Percentiles rank a stretch among this genome's conserved stretches.
Conservation (phyloP, 345 rosid genomes). For the Citrus inodora region DNA sequence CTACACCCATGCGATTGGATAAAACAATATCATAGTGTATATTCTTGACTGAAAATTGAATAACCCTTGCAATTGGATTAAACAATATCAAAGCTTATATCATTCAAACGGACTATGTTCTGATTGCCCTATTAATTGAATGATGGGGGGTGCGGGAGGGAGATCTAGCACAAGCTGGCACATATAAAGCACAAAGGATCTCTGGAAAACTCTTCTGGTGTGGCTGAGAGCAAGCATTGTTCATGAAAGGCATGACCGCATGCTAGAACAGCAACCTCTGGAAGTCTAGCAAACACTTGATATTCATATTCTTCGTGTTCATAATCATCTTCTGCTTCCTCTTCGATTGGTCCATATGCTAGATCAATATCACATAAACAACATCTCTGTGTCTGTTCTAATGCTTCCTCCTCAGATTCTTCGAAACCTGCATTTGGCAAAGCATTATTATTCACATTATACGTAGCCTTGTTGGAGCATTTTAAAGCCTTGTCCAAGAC, state of each 20-base stretch:
- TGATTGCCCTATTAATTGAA: neutral
- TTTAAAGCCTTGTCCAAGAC: neutral
- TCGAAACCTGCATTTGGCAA: neutral
- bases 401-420: neutral
- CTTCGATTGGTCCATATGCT: neutral
- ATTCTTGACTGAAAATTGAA: neutral
- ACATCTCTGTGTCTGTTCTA: neutral
- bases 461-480: neutral
- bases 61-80: neutral
- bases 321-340: neutral
- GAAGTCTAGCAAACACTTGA: neutral
- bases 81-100: too few species aligned
- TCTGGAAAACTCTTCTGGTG: neutral
- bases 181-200: neutral
- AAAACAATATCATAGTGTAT: neutral
- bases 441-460: too few species aligned
- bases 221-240: neutral
- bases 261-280: neutral
- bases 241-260: slow-evolving; percentile 6
- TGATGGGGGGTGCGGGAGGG: too few species aligned
- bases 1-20: too few species aligned
- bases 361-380: neutral
- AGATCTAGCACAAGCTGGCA: neutral
- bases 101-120: neutral
- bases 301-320: neutral